These are phyloP conservation scores for Leccinum olivaceopallidum DNA, from an alignment of 768 basidiomycete genomes.

Conservation along the genomic window DNA sequence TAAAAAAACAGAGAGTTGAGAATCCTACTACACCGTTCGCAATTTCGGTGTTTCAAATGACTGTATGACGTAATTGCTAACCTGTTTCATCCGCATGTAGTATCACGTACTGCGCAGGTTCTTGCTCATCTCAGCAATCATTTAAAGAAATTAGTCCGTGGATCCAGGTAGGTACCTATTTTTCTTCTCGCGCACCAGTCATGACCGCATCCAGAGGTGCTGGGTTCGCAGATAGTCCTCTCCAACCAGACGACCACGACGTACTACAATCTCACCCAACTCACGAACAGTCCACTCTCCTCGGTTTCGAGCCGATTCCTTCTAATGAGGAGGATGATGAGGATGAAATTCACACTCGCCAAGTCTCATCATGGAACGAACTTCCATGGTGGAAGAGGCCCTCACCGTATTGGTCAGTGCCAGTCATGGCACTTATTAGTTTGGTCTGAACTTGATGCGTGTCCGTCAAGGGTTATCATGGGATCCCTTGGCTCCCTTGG, in stretches of 20 bases:
- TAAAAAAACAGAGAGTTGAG: no score
- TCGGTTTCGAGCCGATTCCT: conserved; percentile 14
- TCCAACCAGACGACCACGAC: conserved; percentile 45
- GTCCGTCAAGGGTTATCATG: conserved; percentile 52
- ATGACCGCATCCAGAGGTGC: no score
- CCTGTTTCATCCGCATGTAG: no score
- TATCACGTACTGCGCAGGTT: no score
- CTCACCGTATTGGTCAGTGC: conserved; percentile 67
- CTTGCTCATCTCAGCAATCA: no score
- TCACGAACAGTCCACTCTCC: conserved; percentile 39
- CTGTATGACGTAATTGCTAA: no score
- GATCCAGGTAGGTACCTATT: no score
- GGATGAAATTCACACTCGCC: conserved; percentile 31
- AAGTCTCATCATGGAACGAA: conserved; percentile 25
- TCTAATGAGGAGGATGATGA: conserved; percentile 15
- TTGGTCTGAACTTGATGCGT: background rate
- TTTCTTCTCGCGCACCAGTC: no score
- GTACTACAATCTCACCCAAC: conserved; percentile 42
- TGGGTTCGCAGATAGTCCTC: conserved; percentile 16
- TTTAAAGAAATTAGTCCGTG: no score
- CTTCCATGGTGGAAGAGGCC: conserved; percentile 78
- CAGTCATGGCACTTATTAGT: background rate
- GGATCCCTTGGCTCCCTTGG: conserved; percentile 57
- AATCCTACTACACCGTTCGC: no score
- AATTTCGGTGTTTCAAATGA: no score